Evolutionary conservation across 129 eudicot genomes (phyloP).

Genomic region (Artemisia argyi): DNA sequence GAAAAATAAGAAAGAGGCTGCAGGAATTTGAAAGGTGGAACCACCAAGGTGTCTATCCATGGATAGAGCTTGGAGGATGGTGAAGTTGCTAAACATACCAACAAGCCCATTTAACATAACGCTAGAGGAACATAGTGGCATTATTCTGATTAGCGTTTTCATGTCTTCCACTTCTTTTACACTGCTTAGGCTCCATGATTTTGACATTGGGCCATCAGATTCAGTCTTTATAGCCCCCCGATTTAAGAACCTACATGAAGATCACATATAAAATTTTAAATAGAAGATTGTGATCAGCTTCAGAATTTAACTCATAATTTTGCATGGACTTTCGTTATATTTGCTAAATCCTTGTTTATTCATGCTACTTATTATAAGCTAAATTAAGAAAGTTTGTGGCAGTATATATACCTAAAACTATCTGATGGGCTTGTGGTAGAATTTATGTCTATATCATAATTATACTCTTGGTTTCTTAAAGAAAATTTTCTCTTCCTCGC

Average conservation of each 20-base stretch:
- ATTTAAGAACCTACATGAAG: constrained; percentile 43
- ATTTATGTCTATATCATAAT: constrained; percentile 7
- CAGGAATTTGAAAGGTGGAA: constrained; percentile 41
- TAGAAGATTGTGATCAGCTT: background rate
- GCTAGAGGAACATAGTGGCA: constrained; percentile 49
- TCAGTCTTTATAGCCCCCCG: constrained; percentile 43
- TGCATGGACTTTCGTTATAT: too few species aligned
- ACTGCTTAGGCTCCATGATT: constrained; percentile 61
- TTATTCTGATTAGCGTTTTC: too few species aligned
- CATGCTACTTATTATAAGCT: background rate
- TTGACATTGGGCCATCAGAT: constrained; percentile 27
- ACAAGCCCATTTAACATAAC: constrained; percentile 27
- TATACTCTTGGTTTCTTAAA: constrained; percentile 22
- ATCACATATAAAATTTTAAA: background rate
- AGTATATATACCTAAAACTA: constrained; percentile 43
- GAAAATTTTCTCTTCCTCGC: constrained; percentile 40
- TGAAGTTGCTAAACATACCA: constrained; percentile 28
- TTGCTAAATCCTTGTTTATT: too few species aligned
- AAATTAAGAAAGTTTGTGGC: background rate
- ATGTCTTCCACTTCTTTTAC: constrained; percentile 73
- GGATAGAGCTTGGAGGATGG: constrained; percentile 43
- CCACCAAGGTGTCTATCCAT: constrained; percentile 44
- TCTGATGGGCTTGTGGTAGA: constrained; percentile 39
- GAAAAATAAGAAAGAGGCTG: constrained; percentile 39
- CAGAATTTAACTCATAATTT: too few species aligned